phyloP scores from a whole-genome alignment of 306 rosid genomes.

The Glycine soja region DNA sequence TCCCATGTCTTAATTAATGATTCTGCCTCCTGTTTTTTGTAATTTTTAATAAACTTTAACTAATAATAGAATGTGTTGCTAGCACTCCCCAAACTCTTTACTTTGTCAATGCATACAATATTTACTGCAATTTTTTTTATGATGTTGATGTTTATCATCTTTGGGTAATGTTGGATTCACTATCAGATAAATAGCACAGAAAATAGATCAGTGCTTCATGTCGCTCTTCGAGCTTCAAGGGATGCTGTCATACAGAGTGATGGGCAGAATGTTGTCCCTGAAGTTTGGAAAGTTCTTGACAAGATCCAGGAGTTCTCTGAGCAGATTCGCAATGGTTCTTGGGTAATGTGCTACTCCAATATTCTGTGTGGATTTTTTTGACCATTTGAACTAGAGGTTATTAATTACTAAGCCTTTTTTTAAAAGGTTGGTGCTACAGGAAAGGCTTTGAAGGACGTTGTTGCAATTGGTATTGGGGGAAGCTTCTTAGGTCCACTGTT shows the following conservation, averaged over 20 bases:
- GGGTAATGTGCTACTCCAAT: constrained; percentile 61
- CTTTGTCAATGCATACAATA: neutral
- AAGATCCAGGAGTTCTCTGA: constrained; percentile 81
- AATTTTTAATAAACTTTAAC: too few relatives aligned
- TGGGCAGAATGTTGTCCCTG: constrained; percentile 83
- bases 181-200: constrained; percentile 88
- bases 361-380: constrained; percentile 30
- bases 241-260: constrained; percentile 72
- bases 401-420: constrained; percentile 14
- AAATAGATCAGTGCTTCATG: constrained; percentile 83
- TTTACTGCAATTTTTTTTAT: neutral
- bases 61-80: too few relatives aligned
- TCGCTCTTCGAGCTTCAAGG: constrained; percentile 84
- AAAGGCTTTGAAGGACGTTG: constrained; percentile 76
- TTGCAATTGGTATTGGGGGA: constrained; percentile 93
- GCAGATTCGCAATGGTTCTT: constrained; percentile 78
- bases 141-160: neutral
- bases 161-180: constrained; percentile 26
- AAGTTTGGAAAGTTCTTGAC: constrained; percentile 91
- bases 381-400: constrained; percentile 18
- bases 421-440: constrained; percentile 91
- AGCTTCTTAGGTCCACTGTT: constrained; percentile 95
- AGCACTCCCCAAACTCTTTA: neutral
- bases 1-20: too few relatives aligned
- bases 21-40: too few relatives aligned